Conservation (phyloP, 495 filamentous ascomycete species). For the Penicillium fimorum region DNA sequence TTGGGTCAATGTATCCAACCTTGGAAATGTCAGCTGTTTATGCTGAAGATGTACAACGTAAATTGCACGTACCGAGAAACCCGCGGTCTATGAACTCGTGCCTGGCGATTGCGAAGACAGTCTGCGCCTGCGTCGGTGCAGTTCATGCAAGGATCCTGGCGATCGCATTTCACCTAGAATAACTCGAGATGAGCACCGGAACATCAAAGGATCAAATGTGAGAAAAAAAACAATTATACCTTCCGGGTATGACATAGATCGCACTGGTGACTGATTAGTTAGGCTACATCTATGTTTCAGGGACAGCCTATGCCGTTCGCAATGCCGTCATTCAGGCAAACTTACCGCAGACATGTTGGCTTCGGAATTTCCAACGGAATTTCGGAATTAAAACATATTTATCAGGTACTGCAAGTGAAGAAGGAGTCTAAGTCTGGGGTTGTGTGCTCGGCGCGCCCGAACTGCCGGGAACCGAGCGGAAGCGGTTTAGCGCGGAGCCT, state of each 20-base stretch:
- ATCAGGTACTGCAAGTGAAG: background rate
- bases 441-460: constrained; percentile 16
- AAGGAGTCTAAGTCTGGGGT: background rate
- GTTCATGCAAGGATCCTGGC: constrained; percentile 29
- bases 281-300: background rate
- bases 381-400: background rate
- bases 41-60: background rate
- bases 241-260: constrained; percentile 32
- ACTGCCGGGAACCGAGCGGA: constrained; percentile 18
- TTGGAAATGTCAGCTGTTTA: constrained; percentile 6
- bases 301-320: background rate
- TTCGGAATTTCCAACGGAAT: background rate
- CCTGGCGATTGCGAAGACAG: constrained; percentile 26
- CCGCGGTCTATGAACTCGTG: constrained; percentile 27
- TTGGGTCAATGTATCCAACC: constrained; percentile 24
- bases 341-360: constrained; percentile 24
- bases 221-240: constrained; percentile 10
- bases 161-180: constrained; percentile 33
- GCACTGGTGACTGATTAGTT: constrained; percentile 20
- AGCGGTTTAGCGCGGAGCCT: background rate
- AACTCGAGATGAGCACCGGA: background rate
- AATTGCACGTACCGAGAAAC: constrained; percentile 20
- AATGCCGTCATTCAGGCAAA: background rate
- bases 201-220: background rate
- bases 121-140: constrained; percentile 25